Evolutionary conservation across 306 rosid species (phyloP), one percentile per base, ranked within the genome.

Genomic region (Cucurbita argyrosperma): DNA sequence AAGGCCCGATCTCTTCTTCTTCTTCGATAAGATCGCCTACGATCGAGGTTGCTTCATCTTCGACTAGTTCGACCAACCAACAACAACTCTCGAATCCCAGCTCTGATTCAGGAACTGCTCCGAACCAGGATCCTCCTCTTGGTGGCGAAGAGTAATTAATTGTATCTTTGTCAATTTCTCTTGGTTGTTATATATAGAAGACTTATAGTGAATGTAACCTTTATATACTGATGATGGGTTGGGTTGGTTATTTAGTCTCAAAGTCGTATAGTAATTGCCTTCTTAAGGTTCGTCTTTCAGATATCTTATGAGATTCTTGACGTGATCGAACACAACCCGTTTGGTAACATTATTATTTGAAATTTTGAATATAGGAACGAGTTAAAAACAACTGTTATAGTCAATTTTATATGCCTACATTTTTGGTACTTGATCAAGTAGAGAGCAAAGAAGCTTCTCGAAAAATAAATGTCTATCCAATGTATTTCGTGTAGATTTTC

Each of bases 1-100:
- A 77, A 82, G 90, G 88, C 37, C 82, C 81, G 4, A 1, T 82
- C 71, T 45, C 88, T 35, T 35, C 35, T 35, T 35, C 35, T 30
- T 30, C 74, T 21, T 68, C 73, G 14, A 26, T 46, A 46, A 47
- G 13, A 13, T 21, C 57, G 21, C 57, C 73, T 14, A 21, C 11
- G 5, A 12, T 7, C 45, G 45, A 35, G 14, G 58, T 30, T 69
- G 8, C 26, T 47, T 26, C 74, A 14, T 68, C 74, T 47, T 57
- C 74, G 26, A 68, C 55, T 19, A 7, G 23, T 26, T 66, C 53
- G 37, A 42, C 9, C 53, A 10, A 18, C 19, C n/a, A 5, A 43
- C 38, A 8, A 64, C 71, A 40, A 65, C n/a, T 8, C 68, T 39
- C 51, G 7, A 64, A 5, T 9, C 52, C 19, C 1, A 6, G 46